phyloP scores from a whole-genome alignment of 2,329 filamentous ascomycete genomes.

The Leptographium wingfieldii region DNA sequence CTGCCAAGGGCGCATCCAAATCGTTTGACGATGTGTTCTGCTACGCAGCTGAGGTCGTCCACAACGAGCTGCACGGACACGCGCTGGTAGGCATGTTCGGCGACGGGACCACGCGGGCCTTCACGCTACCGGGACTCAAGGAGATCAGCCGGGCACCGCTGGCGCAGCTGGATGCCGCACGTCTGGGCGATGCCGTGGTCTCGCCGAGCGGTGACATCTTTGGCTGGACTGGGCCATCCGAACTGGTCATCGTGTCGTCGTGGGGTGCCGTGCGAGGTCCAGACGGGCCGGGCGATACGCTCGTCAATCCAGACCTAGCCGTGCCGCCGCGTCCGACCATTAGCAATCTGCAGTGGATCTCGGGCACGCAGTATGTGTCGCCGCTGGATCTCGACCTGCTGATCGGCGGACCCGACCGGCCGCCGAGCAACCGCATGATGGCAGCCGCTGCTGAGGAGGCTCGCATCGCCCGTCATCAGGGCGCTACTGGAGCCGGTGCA shows the following conservation, averaged over 20 bases:
- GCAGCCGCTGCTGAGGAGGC: constrained; percentile 67
- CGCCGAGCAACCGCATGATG: constrained; percentile 78
- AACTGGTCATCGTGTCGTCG: constrained; percentile 69
- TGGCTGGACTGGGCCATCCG: constrained; percentile 79
- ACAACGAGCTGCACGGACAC: constrained; percentile 61
- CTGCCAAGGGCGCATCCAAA: constrained; percentile 81
- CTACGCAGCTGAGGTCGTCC: constrained; percentile 64
- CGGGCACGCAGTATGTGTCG: constrained; percentile 83
- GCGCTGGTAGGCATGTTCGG: constrained; percentile 77
- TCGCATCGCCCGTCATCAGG: constrained; percentile 35
- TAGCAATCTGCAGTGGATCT: constrained; percentile 91
- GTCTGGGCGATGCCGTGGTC: constrained; percentile 58
- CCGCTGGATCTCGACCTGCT: constrained; percentile 79
- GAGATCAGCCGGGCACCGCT: constrained; percentile 63
- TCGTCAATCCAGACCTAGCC: constrained; percentile 64
- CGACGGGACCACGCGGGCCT: constrained; percentile 67
- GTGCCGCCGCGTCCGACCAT: constrained; percentile 81
- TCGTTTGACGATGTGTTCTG: constrained; percentile 76
- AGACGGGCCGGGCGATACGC: constrained; percentile 52
- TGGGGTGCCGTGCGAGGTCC: constrained; percentile 60
- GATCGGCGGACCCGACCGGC: constrained; percentile 78
- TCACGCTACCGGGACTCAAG: constrained; percentile 75
- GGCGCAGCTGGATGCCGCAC: constrained; percentile 58
- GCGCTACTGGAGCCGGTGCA: constrained; percentile 20
- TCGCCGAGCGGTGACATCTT: constrained; percentile 71